These are phyloP conservation scores for Aquilaria yunnanensis DNA, from an alignment of 345 rosid genomes.

Conservation along the genomic window DNA sequence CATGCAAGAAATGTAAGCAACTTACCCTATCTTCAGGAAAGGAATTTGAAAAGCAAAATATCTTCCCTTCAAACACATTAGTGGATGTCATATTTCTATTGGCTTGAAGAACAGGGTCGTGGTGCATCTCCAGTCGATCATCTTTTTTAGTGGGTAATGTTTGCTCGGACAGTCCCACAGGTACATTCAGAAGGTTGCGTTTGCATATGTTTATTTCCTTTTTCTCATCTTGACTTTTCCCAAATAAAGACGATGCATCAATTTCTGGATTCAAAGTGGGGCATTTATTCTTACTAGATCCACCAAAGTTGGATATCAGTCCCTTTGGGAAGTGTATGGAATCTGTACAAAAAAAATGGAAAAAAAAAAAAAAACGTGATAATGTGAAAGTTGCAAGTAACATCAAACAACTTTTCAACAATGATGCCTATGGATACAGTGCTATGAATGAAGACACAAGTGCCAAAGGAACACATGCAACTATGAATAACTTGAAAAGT, in stretches of 20 bases:
- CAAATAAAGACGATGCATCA: slow-evolving; percentile 28
- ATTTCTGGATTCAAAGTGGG: slow-evolving; percentile 20
- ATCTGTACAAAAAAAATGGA: slow-evolving; percentile 32
- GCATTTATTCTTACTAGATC: slow-evolving; percentile 33
- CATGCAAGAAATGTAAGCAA: slow-evolving; percentile 14
- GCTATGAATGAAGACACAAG: slow-evolving; percentile 2
- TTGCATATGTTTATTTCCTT: slow-evolving; percentile 20
- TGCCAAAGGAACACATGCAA: neutral
- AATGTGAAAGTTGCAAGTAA: slow-evolving; percentile 1
- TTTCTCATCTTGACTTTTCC: slow-evolving; percentile 29
- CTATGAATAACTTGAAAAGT: slow-evolving; percentile 1
- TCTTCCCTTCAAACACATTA: slow-evolving; percentile 59
- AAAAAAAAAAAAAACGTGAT: slow-evolving; percentile 12
- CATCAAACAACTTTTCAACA: slow-evolving; percentile 5
- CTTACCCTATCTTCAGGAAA: slow-evolving; percentile 89
- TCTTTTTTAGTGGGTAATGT: slow-evolving; percentile 19
- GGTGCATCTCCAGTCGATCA: slow-evolving; percentile 28
- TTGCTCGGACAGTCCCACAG: slow-evolving; percentile 28
- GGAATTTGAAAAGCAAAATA: slow-evolving; percentile 64
- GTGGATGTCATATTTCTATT: slow-evolving; percentile 28
- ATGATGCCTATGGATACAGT: slow-evolving; percentile 10
- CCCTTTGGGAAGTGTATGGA: slow-evolving; percentile 42
- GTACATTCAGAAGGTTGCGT: slow-evolving; percentile 20
- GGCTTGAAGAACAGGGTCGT: slow-evolving; percentile 26
- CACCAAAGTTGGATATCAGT: slow-evolving; percentile 25